A percentile compares a stretch with the other conserved stretches of the same genome.
Conservation (phyloP, 345 rosid genomes). For the Punica granatum region DNA sequence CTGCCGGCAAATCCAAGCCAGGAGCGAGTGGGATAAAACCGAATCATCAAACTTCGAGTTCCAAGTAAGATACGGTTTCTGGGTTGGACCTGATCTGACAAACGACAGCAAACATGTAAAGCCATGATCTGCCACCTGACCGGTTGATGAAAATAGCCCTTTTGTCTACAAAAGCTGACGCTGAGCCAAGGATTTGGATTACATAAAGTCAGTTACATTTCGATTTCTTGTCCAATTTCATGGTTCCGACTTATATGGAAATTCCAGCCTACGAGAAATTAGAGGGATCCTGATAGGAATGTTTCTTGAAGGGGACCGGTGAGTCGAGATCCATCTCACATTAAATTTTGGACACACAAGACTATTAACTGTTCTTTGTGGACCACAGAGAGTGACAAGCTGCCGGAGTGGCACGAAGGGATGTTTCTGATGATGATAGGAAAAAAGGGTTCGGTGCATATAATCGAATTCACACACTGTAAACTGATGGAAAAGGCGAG, state of each 20-base stretch:
- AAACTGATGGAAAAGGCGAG: no score
- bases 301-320: slow-evolving; percentile 2
- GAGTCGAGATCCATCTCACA: background rate
- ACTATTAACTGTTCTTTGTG: background rate
- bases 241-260: background rate
- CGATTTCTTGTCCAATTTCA: background rate
- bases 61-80: background rate
- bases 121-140: no score
- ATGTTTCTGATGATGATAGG: background rate
- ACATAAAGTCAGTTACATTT: background rate
- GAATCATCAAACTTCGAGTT: no score
- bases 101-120: no score
- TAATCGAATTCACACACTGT: background rate
- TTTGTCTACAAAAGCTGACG: no score
- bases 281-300: background rate
- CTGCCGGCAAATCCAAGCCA: no score
- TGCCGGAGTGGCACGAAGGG: background rate
- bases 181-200: no score
- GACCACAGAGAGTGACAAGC: background rate
- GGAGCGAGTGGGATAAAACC: no score
- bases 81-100: background rate
- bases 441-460: background rate
- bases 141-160: no score
- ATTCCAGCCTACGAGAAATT: background rate
- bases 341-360: background rate